A percentile compares a stretch with the other conserved stretches of the same genome.
These are phyloP conservation scores for Geotrichum siamense DNA, from an alignment of 1,139 yeast species.

Conservation along the genomic window DNA sequence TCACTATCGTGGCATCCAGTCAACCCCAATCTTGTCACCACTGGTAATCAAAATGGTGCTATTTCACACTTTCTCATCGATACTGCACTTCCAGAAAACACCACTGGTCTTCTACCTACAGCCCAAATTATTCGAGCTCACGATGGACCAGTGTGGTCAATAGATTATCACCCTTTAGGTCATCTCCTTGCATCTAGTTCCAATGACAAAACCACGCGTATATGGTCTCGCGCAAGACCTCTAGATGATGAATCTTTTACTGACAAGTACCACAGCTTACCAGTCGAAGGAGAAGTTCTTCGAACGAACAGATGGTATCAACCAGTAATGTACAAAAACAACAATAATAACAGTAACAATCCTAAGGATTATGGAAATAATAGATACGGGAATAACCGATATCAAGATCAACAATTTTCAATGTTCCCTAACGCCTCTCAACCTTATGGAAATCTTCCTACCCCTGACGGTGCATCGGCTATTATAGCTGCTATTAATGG, in stretches of 20 bases:
- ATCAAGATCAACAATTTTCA: background rate
- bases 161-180: constrained; percentile 92
- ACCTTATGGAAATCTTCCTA: background rate
- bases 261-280: constrained; percentile 49
- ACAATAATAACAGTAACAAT: background rate
- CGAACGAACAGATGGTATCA: constrained; percentile 4
- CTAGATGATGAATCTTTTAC: constrained; percentile 77
- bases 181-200: constrained; percentile 89
- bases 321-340: no score
- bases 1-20: constrained; percentile 90
- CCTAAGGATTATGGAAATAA: background rate
- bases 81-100: constrained; percentile 36
- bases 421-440: background rate
- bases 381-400: background rate
- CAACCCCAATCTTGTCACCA: constrained; percentile 69
- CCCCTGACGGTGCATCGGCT: constrained; percentile 7
- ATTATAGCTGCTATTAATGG: constrained; percentile 10
- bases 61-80: constrained; percentile 69
- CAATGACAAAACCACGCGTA: constrained; percentile 86
- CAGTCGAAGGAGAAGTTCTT: constrained; percentile 14
- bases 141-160: constrained; percentile 82
- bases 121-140: constrained; percentile 76
- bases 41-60: constrained; percentile 88
- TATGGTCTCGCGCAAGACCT: constrained; percentile 92
- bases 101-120: constrained; percentile 32